Conservation (phyloP, 1,139 yeast species). For the Blastobotrys apis region DNA sequence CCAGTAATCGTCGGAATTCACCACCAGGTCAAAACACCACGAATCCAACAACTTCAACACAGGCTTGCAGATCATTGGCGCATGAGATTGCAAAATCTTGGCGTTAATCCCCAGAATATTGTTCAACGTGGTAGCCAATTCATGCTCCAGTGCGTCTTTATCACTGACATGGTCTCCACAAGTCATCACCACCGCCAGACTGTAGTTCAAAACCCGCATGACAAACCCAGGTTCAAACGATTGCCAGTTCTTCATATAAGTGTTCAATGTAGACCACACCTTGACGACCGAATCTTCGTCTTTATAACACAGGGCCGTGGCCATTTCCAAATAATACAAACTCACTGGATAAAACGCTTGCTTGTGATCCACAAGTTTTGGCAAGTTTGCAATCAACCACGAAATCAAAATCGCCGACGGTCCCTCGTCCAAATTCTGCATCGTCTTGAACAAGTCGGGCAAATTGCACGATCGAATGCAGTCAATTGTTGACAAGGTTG, state of each 20-base stretch:
- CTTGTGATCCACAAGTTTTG: slow-evolving; percentile 24
- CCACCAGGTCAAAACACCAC: neutral
- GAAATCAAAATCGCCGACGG: slow-evolving; percentile 18
- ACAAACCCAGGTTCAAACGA: slow-evolving; percentile 32
- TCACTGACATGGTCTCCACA: slow-evolving; percentile 34
- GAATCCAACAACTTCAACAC: slow-evolving; percentile 38
- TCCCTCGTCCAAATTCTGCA: slow-evolving; percentile 7
- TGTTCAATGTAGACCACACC: slow-evolving; percentile 17
- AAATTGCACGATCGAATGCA: slow-evolving; percentile 69
- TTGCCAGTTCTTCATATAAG: slow-evolving; percentile 26
- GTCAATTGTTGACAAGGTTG: slow-evolving; percentile 75
- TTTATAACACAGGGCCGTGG: slow-evolving; percentile 13
- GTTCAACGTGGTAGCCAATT: slow-evolving; percentile 31
- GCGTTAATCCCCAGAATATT: slow-evolving; percentile 14
- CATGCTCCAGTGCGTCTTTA: slow-evolving; percentile 39
- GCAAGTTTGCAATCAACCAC: slow-evolving; percentile 27
- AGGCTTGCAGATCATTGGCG: slow-evolving; percentile 30
- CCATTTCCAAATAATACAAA: slow-evolving; percentile 27
- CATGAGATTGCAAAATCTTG: slow-evolving; percentile 14
- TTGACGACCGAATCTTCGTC: slow-evolving; percentile 16
- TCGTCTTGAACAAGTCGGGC: slow-evolving; percentile 44
- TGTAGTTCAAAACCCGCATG: slow-evolving; percentile 27
- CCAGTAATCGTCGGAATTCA: slow-evolving; percentile 8
- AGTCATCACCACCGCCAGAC: slow-evolving; percentile 33
- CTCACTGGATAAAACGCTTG: slow-evolving; percentile 25